Base-by-base conservation (phyloP, 208 protist genomes). In the Phytomonas sp. region DNA sequence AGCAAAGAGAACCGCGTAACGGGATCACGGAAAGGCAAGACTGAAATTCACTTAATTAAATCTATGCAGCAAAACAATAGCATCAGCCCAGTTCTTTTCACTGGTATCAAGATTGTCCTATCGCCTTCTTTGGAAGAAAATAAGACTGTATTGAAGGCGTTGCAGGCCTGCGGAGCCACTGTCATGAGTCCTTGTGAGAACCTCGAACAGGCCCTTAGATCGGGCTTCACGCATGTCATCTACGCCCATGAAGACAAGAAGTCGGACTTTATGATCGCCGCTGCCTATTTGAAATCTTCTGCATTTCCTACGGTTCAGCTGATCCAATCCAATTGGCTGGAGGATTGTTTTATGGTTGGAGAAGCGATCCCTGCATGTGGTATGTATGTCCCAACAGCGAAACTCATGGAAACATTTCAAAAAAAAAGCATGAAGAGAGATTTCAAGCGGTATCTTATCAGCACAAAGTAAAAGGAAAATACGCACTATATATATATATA, bases 261-360 rank as follows among this genome's bases (percentile, higher is more conserved):
- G 81, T 68, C 74, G 36, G 77, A 85, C 15, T 3, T 94, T 9
- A 84, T 92, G 82, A 82, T 91, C 51, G 60, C 70, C 67, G 88
- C 91, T 9, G 88, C 84, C 26, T 61, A 77, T 29, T 56, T 56
- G 46, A 56, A 56, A 56, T 56, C 46, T 26, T 56, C 46, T 26
- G 9, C 46, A 17, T 56, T 56, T 56, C 73, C 78, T 60, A 62
- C 82, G 11, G 71, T 78, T 28, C 75, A 81, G 65, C 66, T 96
- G 59, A 83, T 75, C 1, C 75, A 86, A 56, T 78, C 75, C 9
- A 93, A 85, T 71, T 96, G 91, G 88, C 62, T 83, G 31, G 88
- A 94, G 77, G 91, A 96, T 69, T 92, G 88, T 70, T 71, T 96
- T n/a, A 84, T 94, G 17, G 63, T 94, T 15, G 86, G 87, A 20